These are phyloP conservation scores for Xylaria curta DNA, from an alignment of 495 filamentous ascomycete species.

Conservation along the genomic window DNA sequence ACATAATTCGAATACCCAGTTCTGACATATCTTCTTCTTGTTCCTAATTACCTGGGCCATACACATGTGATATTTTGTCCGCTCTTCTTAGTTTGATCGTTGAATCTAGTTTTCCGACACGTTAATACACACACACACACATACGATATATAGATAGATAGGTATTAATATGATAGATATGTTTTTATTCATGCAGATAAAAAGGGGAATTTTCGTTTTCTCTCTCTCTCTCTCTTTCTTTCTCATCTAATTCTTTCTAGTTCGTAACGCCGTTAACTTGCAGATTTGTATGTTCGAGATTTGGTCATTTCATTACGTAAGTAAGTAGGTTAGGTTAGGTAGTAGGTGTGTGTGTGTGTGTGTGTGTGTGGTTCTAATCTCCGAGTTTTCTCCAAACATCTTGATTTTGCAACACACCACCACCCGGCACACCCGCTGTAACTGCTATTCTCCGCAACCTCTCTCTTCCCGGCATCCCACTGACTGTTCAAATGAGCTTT, in stretches of 20 bases:
- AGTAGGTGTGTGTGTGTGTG: too few relatives aligned
- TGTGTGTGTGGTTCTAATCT: slow-evolving; percentile 5
- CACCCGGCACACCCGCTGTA: not conserved
- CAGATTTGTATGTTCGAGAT: not conserved
- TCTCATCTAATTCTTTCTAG: not conserved
- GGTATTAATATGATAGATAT: not conserved
- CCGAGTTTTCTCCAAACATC: not conserved
- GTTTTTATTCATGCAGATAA: not conserved
- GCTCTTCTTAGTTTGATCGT: not conserved
- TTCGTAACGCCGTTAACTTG: not conserved
- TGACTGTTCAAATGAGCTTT: too few relatives aligned
- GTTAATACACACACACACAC: not conserved
- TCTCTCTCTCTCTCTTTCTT: not conserved
- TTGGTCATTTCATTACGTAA: not conserved
- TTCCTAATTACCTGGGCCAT: too few relatives aligned
- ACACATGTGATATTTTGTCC: not conserved
- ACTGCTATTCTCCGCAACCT: not conserved
- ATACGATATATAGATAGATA: too few relatives aligned
- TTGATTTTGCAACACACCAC: slow-evolving; percentile 4
- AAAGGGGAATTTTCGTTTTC: not conserved
- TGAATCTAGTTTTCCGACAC: not conserved
- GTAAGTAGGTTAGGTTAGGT: not conserved
- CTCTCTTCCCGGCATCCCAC: not conserved
- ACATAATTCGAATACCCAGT: too few relatives aligned
- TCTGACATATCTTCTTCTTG: too few relatives aligned